Conservation (phyloP, 768 basidiomycete genomes). For the Leccinum ochraceum region DNA sequence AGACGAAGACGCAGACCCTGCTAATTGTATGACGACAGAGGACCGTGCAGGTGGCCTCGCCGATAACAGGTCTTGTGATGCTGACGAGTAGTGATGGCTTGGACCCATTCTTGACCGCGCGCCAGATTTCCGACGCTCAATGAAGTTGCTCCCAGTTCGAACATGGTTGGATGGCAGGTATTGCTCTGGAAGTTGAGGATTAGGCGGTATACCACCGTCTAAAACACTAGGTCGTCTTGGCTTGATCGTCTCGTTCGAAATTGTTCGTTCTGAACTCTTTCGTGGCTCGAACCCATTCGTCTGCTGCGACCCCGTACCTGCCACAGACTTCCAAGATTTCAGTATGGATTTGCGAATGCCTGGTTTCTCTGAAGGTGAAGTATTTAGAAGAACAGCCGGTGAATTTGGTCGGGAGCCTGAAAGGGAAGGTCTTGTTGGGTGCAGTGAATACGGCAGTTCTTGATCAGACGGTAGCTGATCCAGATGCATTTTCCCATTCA, state of each 20-base stretch:
- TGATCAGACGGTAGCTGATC: conserved; percentile 70
- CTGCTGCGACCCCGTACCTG: conserved; percentile 35
- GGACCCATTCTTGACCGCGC: conserved; percentile 21
- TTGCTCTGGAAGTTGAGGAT: conserved; percentile 59
- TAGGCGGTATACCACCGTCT: conserved; percentile 54
- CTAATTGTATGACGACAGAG: conserved; percentile 16
- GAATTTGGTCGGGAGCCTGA: conserved; percentile 33
- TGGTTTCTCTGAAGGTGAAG: conserved; percentile 42
- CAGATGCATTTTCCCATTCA: conserved; percentile 25
- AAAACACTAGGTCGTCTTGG: conserved; percentile 49
- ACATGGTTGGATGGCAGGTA: conserved; percentile 38
- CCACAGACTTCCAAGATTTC: conserved; percentile 59
- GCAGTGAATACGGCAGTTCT: conserved; percentile 52
- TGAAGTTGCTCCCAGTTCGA: conserved; percentile 33
- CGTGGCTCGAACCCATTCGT: conserved; percentile 36
- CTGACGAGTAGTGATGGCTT: conserved; percentile 26
- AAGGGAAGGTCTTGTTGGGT: conserved; percentile 35
- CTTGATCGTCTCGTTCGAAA: conserved; percentile 37
- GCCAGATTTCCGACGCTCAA: conserved; percentile 29
- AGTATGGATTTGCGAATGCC: conserved; percentile 69
- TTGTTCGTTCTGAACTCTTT: conserved; percentile 41
- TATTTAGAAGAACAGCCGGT: conserved; percentile 17
- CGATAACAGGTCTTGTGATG: conserved; percentile 33
- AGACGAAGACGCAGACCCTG: conserved; percentile 30
- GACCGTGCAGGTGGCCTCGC: conserved; percentile 11